These are phyloP conservation scores for Flaveria sonorensis DNA, from an alignment of 129 eudicot genomes.

Conservation along the genomic window DNA sequence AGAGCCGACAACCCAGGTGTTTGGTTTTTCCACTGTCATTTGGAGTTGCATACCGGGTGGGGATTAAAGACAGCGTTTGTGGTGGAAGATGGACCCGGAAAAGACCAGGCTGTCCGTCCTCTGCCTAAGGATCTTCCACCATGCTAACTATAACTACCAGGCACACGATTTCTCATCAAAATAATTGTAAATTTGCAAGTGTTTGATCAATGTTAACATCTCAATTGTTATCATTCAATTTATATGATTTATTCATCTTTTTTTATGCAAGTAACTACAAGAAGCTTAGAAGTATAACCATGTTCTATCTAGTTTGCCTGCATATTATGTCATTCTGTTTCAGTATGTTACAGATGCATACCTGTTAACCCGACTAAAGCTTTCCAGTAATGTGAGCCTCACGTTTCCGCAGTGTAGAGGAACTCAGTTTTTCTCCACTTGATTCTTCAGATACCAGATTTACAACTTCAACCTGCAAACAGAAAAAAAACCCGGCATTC, in stretches of 20 bases:
- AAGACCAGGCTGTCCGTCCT: conserved; percentile 50
- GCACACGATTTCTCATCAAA: conserved; percentile 2
- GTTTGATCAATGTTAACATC: conserved; percentile 12
- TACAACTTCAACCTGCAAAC: conserved; percentile 71
- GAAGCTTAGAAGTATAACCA: background rate
- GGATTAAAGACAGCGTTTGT: conserved; percentile 59
- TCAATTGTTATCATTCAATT: conserved; percentile 1
- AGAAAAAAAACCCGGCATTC: background rate
- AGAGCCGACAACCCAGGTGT: conserved; percentile 62
- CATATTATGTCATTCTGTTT: background rate
- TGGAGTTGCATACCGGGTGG: conserved; percentile 69
- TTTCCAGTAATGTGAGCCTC: conserved; percentile 63
- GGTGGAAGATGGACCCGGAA: conserved; percentile 60
- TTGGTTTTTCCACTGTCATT: conserved; percentile 71
- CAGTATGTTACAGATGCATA: conserved; percentile 30
- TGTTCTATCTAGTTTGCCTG: conserved; percentile 11
- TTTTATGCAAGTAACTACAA: background rate
- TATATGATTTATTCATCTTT: background rate
- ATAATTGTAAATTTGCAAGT: conserved; percentile 23
- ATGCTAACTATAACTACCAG: conserved; percentile 37
- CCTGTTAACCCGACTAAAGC: conserved; percentile 31
- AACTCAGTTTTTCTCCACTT: conserved; percentile 64
- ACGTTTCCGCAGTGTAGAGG: conserved; percentile 58
- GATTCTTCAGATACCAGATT: conserved; percentile 61
- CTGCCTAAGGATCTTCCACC: conserved; percentile 75